Conservation (phyloP, 202 grass and related monocot genomes). For the Schoenoplectus triqueter region DNA sequence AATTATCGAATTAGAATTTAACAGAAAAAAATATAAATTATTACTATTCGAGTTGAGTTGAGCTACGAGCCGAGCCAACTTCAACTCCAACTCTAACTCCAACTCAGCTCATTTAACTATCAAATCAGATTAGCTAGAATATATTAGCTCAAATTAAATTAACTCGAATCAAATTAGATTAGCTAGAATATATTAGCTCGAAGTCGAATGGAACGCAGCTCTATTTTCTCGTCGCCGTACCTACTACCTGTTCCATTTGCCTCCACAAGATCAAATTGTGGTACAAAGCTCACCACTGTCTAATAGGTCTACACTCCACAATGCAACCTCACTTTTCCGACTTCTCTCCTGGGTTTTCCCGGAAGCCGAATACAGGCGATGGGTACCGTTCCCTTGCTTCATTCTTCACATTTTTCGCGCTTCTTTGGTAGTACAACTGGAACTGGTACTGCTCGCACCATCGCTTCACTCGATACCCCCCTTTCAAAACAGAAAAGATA, state of each 20-base stretch:
- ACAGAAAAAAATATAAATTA: too few relatives aligned
- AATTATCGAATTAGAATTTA: too few relatives aligned
- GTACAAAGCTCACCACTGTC: neutral
- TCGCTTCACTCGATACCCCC: neutral
- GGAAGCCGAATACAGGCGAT: neutral
- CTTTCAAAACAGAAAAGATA: neutral
- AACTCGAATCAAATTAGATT: too few relatives aligned
- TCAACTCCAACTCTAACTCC: too few relatives aligned
- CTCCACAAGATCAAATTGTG: constrained; percentile 37
- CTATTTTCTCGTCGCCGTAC: neutral
- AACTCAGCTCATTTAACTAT: too few relatives aligned
- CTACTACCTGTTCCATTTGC: constrained; percentile 19
- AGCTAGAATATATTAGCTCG: too few relatives aligned
- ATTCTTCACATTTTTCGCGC: constrained; percentile 2
- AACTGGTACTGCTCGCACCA: neutral
- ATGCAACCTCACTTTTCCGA: neutral
- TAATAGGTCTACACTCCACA: neutral
- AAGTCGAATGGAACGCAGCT: too few relatives aligned
- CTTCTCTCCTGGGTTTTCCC: constrained; percentile 20
- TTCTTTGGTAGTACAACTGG: neutral
- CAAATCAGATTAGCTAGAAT: too few relatives aligned
- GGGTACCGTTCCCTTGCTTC: constrained; percentile 18
- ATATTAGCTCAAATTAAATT: too few relatives aligned
- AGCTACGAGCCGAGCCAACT: too few relatives aligned
- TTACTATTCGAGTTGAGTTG: too few relatives aligned